Conservation (phyloP, 164 flowering plant genomes). For the Taxillus chinensis region DNA sequence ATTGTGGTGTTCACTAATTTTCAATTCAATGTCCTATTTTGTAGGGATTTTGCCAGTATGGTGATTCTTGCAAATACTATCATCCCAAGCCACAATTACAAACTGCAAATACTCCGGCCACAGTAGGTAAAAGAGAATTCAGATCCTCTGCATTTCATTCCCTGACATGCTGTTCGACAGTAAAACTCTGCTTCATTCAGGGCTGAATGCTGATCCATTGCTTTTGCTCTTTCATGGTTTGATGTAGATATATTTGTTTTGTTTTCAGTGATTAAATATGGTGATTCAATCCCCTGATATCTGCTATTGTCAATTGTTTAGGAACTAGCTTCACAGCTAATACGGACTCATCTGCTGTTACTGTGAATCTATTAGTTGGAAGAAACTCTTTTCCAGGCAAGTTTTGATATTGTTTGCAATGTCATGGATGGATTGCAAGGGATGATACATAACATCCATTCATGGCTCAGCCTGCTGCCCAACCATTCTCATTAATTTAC, state of each 20-base stretch:
- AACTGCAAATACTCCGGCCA: conserved; percentile 14
- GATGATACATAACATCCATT: no score
- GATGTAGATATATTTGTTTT: background rate
- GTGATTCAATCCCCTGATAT: background rate
- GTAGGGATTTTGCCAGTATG: conserved; percentile 71
- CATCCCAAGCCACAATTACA: conserved; percentile 51
- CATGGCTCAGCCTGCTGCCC: no score
- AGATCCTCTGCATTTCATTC: background rate
- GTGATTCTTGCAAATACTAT: conserved; percentile 70
- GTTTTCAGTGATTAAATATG: background rate
- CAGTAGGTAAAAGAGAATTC: conserved; percentile 13
- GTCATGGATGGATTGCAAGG: no score
- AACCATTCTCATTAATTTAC: no score
- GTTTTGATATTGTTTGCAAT: conserved; percentile 4
- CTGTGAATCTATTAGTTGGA: conserved; percentile 22
- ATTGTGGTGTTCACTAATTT: background rate
- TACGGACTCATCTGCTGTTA: conserved; percentile 15
- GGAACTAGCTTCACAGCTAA: conserved; percentile 8
- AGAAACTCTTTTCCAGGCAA: conserved; percentile 33
- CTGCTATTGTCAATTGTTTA: conserved; percentile 5
- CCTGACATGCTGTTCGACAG: background rate
- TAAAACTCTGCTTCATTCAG: background rate
- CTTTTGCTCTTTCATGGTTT: background rate
- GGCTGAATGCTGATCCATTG: no score
- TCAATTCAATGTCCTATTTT: conserved; percentile 4